Evolutionary conservation across 2,329 filamentous ascomycete species (phyloP).

Genomic region (Fusarium hostae): DNA sequence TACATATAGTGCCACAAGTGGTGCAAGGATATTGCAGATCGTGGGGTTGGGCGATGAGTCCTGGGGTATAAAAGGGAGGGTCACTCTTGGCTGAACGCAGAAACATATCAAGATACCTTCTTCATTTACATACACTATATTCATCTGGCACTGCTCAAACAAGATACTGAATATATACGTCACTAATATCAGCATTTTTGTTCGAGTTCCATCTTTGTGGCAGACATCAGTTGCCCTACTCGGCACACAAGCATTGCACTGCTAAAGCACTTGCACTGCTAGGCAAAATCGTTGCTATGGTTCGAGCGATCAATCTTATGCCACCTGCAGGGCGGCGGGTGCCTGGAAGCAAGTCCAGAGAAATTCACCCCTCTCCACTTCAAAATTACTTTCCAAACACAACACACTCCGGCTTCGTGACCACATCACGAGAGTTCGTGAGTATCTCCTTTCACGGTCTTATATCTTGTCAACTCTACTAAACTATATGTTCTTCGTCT

Average conservation of each 20-base stretch:
- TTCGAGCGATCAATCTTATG: not conserved
- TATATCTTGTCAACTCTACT: not conserved
- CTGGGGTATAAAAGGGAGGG: constrained; percentile 15
- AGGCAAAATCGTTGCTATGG: not conserved
- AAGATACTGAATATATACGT: too few relatives aligned
- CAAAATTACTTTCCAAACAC: not conserved
- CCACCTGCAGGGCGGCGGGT: not conserved
- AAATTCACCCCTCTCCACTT: not conserved
- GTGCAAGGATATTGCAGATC: constrained; percentile 10
- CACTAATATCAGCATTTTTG: not conserved
- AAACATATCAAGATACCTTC: not conserved
- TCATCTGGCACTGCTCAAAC: too few relatives aligned
- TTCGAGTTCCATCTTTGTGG: not conserved
- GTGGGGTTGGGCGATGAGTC: not conserved
- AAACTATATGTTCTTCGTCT: constrained; percentile 5
- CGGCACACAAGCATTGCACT: not conserved
- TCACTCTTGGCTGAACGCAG: not conserved
- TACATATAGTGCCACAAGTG: constrained; percentile 7
- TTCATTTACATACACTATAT: not conserved
- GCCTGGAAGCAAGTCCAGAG: not conserved
- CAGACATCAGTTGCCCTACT: not conserved
- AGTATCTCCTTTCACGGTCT: not conserved
- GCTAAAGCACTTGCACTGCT: not conserved
- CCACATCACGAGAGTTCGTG: constrained; percentile 15
- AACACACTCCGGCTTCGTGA: not conserved